Evolutionary conservation across 257 asterid genomes (phyloP).

Genomic region (Solanum piurae): DNA sequence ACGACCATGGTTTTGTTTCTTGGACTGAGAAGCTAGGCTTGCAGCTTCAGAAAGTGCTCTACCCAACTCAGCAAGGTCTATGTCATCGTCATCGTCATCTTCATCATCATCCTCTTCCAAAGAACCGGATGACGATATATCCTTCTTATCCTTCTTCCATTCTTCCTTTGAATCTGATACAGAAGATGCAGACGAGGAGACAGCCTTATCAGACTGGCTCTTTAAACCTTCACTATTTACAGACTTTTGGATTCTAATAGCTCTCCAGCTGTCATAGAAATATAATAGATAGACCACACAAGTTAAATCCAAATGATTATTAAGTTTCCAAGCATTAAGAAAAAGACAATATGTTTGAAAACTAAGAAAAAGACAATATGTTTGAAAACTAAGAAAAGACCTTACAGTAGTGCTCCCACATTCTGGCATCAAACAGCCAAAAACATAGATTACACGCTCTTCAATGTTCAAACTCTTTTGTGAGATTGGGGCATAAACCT

Average conservation of each 20-base stretch:
- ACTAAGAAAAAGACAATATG: too few relatives aligned
- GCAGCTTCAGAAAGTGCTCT: conserved; percentile 72
- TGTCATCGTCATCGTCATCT: conserved; percentile 29
- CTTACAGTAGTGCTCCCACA: conserved; percentile 61
- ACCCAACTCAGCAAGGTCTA: conserved; percentile 65
- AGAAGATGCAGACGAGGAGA: conserved; percentile 16
- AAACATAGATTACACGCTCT: conserved; percentile 64
- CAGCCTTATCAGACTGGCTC: conserved; percentile 11
- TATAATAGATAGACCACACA: neutral
- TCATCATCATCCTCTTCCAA: conserved; percentile 29
- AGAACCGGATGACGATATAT: conserved; percentile 38
- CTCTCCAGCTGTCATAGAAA: conserved; percentile 58
- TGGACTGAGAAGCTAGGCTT: conserved; percentile 25
- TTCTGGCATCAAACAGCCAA: conserved; percentile 46
- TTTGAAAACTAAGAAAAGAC: conserved; percentile 10
- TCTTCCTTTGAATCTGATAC: conserved; percentile 26
- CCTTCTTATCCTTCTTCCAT: conserved; percentile 30
- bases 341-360: neutral
- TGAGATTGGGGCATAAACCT: conserved; percentile 85
- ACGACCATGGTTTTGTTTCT: conserved; percentile 23
- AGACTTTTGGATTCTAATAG: conserved; percentile 69
- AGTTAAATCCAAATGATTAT: neutral
- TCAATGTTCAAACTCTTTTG: conserved; percentile 22
- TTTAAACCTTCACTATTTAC: conserved; percentile 10
- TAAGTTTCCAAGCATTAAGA: neutral